Conservation (phyloP, 306 rosid genomes). For the Trichosanthes cucumerina region DNA sequence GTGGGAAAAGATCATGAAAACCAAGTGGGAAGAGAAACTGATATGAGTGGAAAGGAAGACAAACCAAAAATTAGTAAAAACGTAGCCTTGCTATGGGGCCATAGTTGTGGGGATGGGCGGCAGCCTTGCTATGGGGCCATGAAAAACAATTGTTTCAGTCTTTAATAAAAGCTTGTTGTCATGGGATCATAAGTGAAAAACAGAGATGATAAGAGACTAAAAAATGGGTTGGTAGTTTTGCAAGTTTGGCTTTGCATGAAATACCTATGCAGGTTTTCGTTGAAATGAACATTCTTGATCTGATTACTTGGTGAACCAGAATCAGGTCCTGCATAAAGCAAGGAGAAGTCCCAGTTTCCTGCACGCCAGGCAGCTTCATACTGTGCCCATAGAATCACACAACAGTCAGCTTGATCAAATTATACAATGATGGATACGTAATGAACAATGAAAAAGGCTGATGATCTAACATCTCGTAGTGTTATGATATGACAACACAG, state of each 20-base stretch:
- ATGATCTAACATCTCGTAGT: not conserved
- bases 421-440: not conserved
- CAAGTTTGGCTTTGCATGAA: not conserved
- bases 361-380: conserved; percentile 96
- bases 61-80: too few species aligned
- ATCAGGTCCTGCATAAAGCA: conserved; percentile 35
- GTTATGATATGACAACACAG: not conserved
- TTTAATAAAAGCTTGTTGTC: not conserved
- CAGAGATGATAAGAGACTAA: not conserved
- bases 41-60: not conserved
- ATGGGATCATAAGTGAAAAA: not conserved
- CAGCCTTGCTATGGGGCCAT: not conserved
- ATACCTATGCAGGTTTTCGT: conserved; percentile 82
- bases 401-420: not conserved
- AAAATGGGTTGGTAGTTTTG: not conserved
- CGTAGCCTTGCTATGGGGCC: not conserved
- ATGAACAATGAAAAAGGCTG: not conserved
- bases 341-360: conserved; percentile 90
- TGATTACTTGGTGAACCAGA: conserved; percentile 26
- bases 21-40: not conserved
- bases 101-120: not conserved
- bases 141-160: not conserved
- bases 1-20: not conserved
- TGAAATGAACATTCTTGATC: conserved; percentile 45
- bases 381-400: conserved; percentile 21